Percentiles rank a stretch among this genome's conserved stretches.
These are phyloP conservation scores for Pichia sp. DNA, from an alignment of 1,139 yeast genomes.

Conservation along the genomic window DNA sequence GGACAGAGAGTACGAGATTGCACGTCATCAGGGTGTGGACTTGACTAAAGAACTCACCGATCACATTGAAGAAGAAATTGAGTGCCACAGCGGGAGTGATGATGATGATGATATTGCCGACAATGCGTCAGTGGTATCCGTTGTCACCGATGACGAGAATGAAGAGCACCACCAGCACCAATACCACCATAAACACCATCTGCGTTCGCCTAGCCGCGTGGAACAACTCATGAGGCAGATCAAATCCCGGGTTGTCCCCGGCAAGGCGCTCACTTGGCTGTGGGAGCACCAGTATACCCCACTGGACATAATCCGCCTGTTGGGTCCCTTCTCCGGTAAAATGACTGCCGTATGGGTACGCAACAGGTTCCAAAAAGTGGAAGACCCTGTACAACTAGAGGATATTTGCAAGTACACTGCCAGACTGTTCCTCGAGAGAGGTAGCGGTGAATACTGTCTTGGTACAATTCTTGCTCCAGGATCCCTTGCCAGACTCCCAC, in stretches of 20 bases:
- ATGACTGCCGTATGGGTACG: slow-evolving; percentile 38
- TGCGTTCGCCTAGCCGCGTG: slow-evolving; percentile 5
- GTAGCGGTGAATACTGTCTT: slow-evolving; percentile 23
- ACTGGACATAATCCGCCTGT: slow-evolving; percentile 35
- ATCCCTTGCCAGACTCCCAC: slow-evolving; percentile 68
- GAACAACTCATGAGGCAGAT: slow-evolving; percentile 12
- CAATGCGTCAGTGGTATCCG: too few relatives aligned
- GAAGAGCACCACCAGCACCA: neutral
- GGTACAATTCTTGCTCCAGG: slow-evolving; percentile 48
- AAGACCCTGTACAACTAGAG: slow-evolving; percentile 31
- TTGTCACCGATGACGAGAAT: too few relatives aligned
- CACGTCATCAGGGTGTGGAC: slow-evolving; percentile 20
- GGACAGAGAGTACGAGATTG: slow-evolving; percentile 14
- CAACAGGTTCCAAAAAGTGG: slow-evolving; percentile 39
- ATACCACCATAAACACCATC: slow-evolving; percentile 3
- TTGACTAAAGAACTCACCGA: slow-evolving; percentile 21
- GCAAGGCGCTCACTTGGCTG: slow-evolving; percentile 30
- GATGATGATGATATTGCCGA: too few relatives aligned
- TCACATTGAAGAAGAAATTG: slow-evolving; percentile 11
- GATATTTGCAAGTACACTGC: slow-evolving; percentile 40
- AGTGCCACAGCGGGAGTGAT: slow-evolving; percentile 8
- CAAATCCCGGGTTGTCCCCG: slow-evolving; percentile 31
- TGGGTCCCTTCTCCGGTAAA: slow-evolving; percentile 47
- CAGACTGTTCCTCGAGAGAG: slow-evolving; percentile 34
- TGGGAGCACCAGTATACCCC: slow-evolving; percentile 39